Base-by-base conservation (phyloP, 768 basidiomycete species). In the Boletus speciosus region DNA sequence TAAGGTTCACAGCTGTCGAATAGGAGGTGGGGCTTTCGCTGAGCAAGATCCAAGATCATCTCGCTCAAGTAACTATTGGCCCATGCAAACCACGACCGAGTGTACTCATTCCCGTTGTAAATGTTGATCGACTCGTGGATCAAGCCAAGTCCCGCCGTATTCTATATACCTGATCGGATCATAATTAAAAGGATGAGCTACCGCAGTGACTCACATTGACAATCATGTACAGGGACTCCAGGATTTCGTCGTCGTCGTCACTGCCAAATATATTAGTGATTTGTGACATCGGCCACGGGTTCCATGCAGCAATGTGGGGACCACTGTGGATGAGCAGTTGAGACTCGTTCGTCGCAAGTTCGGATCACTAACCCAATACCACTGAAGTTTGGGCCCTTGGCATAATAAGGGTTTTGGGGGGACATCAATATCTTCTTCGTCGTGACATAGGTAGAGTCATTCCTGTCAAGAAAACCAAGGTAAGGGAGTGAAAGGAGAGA, bases 271-370 rank as follows among this genome's bases (percentile, higher is more conserved):
- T 85, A 15, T 83, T 80, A 25, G 82, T 82, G 40, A 91, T 82
- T 49, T 83, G 85, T 23, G 88, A 86, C 89, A 91, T 91, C 3
- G 88, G 89, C 89, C 89, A 90, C 43, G 87, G 87, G 65, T 87
- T 76, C 80, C 81, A 85, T 10, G 80, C 78, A 62, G 83, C 81
- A 46, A 85, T 80, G 68, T 91, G 88, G 35, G 88, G 88, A 5
- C 88, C 88, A 32, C 88, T 89, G 44, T 31, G 57, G 31, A 36
- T 38, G 31, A 54, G 34, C 38, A 27, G 16, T 37, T 57, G 37
- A 52, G 41, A 41, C 6, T 36, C 25, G 37, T 19, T 41, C 15
- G 38, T 51, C 25, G 43, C 4, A 46, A 50, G 19, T 40, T 32
- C 8, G 41, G 36, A 8, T n/a, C 37, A 70, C 81, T 47, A 62